Conservation (phyloP, 345 rosid genomes). For the Populus ilicifolia region DNA sequence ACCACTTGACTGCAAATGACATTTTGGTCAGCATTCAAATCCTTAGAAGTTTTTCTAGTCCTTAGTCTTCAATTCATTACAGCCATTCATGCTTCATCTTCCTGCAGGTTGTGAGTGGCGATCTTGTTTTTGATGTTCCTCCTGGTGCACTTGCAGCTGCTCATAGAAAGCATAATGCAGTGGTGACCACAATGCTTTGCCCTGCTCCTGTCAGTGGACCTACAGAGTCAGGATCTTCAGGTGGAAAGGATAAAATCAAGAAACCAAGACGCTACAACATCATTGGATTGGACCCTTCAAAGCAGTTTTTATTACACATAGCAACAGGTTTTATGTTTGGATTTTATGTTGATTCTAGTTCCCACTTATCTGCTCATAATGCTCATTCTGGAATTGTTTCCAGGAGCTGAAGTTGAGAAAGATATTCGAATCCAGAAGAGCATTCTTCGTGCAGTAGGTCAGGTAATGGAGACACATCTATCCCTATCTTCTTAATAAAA, state of each 20-base stretch:
- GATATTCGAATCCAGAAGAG: constrained; percentile 68
- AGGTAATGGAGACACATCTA: constrained; percentile 45
- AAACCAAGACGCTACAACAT: constrained; percentile 72
- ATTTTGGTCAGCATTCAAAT: constrained; percentile 59
- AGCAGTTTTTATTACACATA: constrained; percentile 69
- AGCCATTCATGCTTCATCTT: constrained; percentile 11
- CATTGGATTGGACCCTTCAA: constrained; percentile 72
- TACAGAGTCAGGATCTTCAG: constrained; percentile 61
- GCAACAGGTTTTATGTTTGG: constrained; percentile 57
- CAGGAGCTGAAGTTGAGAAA: constrained; percentile 80
- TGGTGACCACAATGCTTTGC: constrained; percentile 86
- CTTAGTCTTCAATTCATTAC: constrained; percentile 6
- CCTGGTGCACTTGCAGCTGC: constrained; percentile 88
- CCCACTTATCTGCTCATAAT: constrained; percentile 6
- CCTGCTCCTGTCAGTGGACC: constrained; percentile 75
- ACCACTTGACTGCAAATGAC: constrained; percentile 81
- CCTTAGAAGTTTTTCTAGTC: constrained; percentile 12
- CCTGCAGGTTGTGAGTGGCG: constrained; percentile 88
- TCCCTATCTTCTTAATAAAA: background rate
- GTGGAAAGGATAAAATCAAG: constrained; percentile 86
- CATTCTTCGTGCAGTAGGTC: constrained; percentile 77
- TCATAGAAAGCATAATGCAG: constrained; percentile 90
- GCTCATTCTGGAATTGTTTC: constrained; percentile 15
- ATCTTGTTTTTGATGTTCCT: constrained; percentile 95
- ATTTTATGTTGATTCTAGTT: background rate